These are phyloP conservation scores for Candida fluviatilis DNA, from an alignment of 805 yeast genomes.

Conservation along the genomic window DNA sequence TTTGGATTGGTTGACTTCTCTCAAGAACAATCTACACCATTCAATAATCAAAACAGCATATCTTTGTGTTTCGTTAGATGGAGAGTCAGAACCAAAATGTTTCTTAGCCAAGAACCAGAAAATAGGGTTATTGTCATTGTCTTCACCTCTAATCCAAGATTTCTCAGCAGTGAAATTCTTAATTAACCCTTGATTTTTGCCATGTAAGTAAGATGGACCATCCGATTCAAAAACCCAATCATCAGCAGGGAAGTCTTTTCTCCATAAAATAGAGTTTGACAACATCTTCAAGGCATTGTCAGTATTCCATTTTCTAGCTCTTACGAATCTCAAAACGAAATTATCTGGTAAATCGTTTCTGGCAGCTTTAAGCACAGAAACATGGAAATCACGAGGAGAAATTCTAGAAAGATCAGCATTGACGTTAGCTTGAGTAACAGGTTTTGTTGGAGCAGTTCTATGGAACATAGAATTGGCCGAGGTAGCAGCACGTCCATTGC, in stretches of 20 bases:
- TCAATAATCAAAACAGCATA: slow-evolving; percentile 79
- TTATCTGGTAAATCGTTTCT: slow-evolving; percentile 84
- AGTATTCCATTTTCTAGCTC: slow-evolving; percentile 85
- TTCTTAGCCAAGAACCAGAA: slow-evolving; percentile 75
- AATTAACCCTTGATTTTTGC: slow-evolving; percentile 42
- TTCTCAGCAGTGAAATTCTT: slow-evolving; percentile 62
- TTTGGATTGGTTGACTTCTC: slow-evolving; percentile 54
- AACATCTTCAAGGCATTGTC: slow-evolving; percentile 68
- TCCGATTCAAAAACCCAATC: slow-evolving; percentile 70
- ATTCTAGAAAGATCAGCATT: slow-evolving; percentile 2
- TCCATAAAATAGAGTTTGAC: slow-evolving; percentile 72
- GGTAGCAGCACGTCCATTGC: neutral
- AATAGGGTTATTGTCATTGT: slow-evolving; percentile 70
- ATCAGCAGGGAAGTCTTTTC: slow-evolving; percentile 59
- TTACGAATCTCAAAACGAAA: slow-evolving; percentile 64
- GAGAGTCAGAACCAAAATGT: slow-evolving; percentile 50
- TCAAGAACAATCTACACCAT: slow-evolving; percentile 66
- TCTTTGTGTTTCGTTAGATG: slow-evolving; percentile 66
- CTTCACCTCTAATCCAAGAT: slow-evolving; percentile 72
- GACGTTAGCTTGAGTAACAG: neutral
- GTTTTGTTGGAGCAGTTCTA: neutral
- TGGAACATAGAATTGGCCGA: neutral
- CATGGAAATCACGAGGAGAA: slow-evolving; percentile 33
- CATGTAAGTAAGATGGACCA: slow-evolving; percentile 45
- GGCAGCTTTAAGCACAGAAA: slow-evolving; percentile 34